phyloP scores from a whole-genome alignment of 176 grass and related monocot species.

The Zoysia japonica region DNA sequence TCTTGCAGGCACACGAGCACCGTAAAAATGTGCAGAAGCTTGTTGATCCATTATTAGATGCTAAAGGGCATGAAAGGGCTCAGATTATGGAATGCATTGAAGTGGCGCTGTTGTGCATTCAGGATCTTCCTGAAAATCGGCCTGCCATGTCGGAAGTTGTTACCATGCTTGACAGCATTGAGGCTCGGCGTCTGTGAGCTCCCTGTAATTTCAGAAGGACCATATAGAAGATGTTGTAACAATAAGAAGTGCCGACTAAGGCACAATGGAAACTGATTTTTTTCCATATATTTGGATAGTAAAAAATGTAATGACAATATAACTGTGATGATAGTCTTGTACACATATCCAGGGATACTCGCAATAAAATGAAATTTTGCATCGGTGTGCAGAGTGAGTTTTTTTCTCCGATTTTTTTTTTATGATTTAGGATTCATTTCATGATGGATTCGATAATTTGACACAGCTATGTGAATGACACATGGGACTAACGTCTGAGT shows the following conservation, averaged over 20 bases:
- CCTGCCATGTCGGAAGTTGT: conserved; percentile 40
- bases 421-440: no score
- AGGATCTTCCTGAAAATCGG: neutral
- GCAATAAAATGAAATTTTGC: no score
- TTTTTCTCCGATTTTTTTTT: no score
- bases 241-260: neutral
- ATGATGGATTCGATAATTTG: no score
- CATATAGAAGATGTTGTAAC: neutral
- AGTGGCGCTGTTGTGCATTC: conserved; percentile 10
- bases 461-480: no score
- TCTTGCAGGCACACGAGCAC: conserved; percentile 15
- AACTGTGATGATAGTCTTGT: no score
- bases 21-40: neutral
- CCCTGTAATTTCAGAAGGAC: neutral
- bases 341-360: no score
- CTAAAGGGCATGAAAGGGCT: neutral
- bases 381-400: no score
- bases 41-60: conserved; percentile 26
- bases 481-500: no score
- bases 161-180: neutral
- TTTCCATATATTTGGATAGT: no score
- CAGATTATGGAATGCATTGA: conserved; percentile 27
- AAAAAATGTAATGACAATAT: no score
- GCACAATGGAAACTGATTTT: neutral
- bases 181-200: neutral